A percentile compares a stretch with the other conserved stretches of the same genome.
phyloP scores from a whole-genome alignment of 441 rosid species.

The Jatropha multifida region DNA sequence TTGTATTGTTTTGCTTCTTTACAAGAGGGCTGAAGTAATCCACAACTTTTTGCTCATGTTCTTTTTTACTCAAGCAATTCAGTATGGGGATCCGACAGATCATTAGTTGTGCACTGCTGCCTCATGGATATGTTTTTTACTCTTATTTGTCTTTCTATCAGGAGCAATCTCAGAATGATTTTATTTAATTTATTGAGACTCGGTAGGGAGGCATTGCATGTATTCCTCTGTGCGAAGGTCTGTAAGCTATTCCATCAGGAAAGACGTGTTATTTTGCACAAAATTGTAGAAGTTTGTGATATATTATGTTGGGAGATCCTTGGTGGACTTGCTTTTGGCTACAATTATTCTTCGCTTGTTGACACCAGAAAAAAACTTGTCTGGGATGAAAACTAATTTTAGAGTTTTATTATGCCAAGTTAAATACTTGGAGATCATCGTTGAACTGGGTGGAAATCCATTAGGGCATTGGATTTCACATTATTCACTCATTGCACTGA shows the following conservation, averaged over 20 bases:
- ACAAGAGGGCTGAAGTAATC: constrained; percentile 1
- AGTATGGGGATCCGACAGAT: constrained; percentile 1
- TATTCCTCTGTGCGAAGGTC: background rate
- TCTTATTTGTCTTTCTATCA: background rate
- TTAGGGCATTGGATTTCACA: background rate
- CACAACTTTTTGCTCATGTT: background rate
- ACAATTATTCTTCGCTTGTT: constrained; percentile 5
- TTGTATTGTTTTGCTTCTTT: constrained; percentile 1
- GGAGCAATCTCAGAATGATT: background rate
- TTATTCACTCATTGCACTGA: background rate
- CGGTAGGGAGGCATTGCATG: background rate
- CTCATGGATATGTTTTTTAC: background rate
- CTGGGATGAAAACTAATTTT: background rate
- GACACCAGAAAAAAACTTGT: background rate
- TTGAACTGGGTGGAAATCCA: background rate
- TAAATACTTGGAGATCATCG: background rate
- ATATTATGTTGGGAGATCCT: background rate
- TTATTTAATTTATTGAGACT: background rate
- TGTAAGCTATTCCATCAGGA: background rate
- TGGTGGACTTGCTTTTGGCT: constrained; percentile 10
- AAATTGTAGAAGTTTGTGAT: background rate
- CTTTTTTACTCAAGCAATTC: background rate
- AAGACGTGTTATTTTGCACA: background rate
- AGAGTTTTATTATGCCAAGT: constrained; percentile 3
- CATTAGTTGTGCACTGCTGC: background rate